Conservation (phyloP, 768 basidiomycete genomes). For the Exsudoporus frostii region DNA sequence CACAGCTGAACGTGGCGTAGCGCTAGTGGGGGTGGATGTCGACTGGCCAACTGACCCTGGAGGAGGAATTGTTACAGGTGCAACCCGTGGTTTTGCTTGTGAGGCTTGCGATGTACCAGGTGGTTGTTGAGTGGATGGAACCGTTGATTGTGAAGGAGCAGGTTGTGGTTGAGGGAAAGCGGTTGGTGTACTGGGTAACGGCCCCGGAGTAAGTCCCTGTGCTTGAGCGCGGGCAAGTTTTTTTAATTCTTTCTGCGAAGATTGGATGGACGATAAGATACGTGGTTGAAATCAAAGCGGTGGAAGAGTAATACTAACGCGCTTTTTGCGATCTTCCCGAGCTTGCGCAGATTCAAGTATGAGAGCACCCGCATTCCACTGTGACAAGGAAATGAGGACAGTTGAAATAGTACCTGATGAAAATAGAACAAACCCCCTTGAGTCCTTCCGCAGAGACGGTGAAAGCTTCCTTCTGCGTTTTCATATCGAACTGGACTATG, state of each 20-base stretch:
- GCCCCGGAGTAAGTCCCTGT: slow-evolving; percentile 27
- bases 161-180: slow-evolving; percentile 36
- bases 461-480: slow-evolving; percentile 72
- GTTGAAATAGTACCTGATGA: not conserved
- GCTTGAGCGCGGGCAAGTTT: slow-evolving; percentile 57
- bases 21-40: slow-evolving; percentile 33
- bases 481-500: slow-evolving; percentile 60
- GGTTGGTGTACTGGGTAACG: slow-evolving; percentile 21
- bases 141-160: slow-evolving; percentile 23
- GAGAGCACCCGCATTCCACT: slow-evolving; percentile 68
- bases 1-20: slow-evolving; percentile 30
- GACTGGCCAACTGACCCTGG: slow-evolving; percentile 24
- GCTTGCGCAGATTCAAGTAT: slow-evolving; percentile 71
- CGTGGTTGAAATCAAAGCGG: slow-evolving; percentile 5
- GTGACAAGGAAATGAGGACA: slow-evolving; percentile 13
- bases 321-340: slow-evolving; percentile 72
- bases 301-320: slow-evolving; percentile 44
- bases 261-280: slow-evolving; percentile 8
- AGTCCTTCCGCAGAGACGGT: slow-evolving; percentile 67
- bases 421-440: slow-evolving; percentile 57
- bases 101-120: slow-evolving; percentile 12
- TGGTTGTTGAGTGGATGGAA: slow-evolving; percentile 23
- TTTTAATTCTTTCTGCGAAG: slow-evolving; percentile 65
- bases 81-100: slow-evolving; percentile 29
- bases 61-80: slow-evolving; percentile 33